Percentiles rank a stretch among this genome's conserved stretches.
These are phyloP conservation scores for Acacia pycnantha DNA, from an alignment of 331 rosid species.

Conservation along the genomic window DNA sequence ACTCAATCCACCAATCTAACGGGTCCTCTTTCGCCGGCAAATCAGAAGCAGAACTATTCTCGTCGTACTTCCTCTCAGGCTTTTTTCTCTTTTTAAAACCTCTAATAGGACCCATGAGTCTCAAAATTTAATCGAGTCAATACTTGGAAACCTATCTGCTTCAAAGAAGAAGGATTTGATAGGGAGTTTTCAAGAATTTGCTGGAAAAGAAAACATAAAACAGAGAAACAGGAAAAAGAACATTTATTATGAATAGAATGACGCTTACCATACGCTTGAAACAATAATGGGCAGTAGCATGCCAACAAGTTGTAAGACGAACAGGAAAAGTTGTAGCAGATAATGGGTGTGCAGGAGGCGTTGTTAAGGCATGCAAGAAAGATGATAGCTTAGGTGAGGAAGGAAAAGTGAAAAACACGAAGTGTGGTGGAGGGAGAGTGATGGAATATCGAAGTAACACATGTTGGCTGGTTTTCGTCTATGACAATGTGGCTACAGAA, in stretches of 20 bases:
- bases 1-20: constrained; percentile 81
- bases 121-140: constrained; percentile 48
- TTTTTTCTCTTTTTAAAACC: constrained; percentile 68
- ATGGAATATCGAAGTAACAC: constrained; percentile 37
- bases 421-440: constrained; percentile 2
- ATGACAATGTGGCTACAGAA: constrained; percentile 48
- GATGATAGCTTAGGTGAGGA: constrained; percentile 28
- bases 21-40: constrained; percentile 57
- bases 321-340: constrained; percentile 26
- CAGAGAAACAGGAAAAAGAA: constrained; percentile 2
- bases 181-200: constrained; percentile 32
- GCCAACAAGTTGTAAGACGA: constrained; percentile 27
- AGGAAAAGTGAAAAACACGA: not conserved
- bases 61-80: constrained; percentile 58
- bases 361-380: constrained; percentile 52
- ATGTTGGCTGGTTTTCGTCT: constrained; percentile 41
- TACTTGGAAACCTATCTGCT: constrained; percentile 42
- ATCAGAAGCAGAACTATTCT: constrained; percentile 65
- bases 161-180: constrained; percentile 34
- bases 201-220: constrained; percentile 21
- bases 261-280: constrained; percentile 30
- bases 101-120: constrained; percentile 74
- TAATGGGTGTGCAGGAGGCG: constrained; percentile 12
- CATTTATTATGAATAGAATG: constrained; percentile 33
- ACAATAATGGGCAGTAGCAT: constrained; percentile 38